phyloP scores from a whole-genome alignment of 2,329 filamentous ascomycete species.

The Lecanoromycetidae sp. region DNA sequence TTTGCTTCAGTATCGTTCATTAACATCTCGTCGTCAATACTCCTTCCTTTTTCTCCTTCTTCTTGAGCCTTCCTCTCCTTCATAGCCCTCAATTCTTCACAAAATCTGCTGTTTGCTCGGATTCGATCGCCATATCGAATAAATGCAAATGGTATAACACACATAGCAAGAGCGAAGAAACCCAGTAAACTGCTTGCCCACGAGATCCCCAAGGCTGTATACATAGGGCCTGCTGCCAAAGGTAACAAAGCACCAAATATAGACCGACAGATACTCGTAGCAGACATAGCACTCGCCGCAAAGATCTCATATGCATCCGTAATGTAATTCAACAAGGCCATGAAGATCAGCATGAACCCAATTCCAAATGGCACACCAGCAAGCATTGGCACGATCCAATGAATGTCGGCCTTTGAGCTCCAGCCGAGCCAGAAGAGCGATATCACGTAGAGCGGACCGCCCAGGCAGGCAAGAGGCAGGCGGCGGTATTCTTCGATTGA shows the following conservation, averaged over 20 bases:
- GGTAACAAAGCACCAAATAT: conserved; percentile 46
- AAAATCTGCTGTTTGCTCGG: conserved; percentile 32
- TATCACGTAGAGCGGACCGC: conserved; percentile 50
- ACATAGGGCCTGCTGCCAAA: conserved; percentile 33
- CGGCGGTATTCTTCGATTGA: conserved; percentile 54
- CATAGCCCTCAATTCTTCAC: conserved; percentile 25
- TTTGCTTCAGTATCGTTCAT: neutral
- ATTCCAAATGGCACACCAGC: conserved; percentile 50
- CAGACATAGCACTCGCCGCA: conserved; percentile 45
- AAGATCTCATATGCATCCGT: conserved; percentile 57
- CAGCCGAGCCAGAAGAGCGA: conserved; percentile 53
- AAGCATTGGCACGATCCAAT: conserved; percentile 46
- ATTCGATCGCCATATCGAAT: conserved; percentile 27
- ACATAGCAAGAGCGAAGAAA: conserved; percentile 29
- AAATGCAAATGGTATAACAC: conserved; percentile 32
- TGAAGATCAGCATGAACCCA: conserved; percentile 52
- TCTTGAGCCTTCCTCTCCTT: neutral
- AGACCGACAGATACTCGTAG: conserved; percentile 38
- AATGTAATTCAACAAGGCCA: conserved; percentile 52
- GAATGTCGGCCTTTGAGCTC: conserved; percentile 37
- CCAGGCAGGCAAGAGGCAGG: conserved; percentile 58
- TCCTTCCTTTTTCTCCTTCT: too few species aligned
- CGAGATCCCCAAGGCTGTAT: conserved; percentile 27
- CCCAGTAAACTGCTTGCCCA: conserved; percentile 33
- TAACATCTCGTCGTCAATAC: neutral